Evolutionary conservation across 1,284 basidiomycete species (phyloP), one percentile per base, ranked within the genome.

Genomic region (Rhodotorula sp.): DNA sequence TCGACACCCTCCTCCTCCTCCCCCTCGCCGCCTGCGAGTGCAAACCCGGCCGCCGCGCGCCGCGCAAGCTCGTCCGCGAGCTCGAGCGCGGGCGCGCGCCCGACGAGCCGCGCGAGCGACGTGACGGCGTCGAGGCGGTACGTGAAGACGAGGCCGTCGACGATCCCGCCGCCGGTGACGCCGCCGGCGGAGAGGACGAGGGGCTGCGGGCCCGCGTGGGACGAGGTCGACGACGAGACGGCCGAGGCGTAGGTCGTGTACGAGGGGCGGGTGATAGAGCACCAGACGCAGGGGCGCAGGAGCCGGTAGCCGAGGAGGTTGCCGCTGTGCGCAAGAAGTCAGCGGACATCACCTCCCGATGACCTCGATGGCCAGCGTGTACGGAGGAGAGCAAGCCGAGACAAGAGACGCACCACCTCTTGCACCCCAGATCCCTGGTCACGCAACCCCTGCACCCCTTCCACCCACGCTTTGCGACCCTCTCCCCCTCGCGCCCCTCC

Each of bases 291-390:
- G 14, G 71, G 67, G 13, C 64, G 59, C 9, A 75, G 54, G 34
- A 75, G 55, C 4, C 71, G 71, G 59, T 73, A 73, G 44, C 71
- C 73, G 54, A 75, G 63, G n/a, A 62, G 58, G 46, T 68, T 66
- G n/a, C 73, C 73, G 50, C 73, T 75, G 67, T 1, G 10, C 2
- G 7, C 5, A 41, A 21, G 7, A 3, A 21, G 14, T 4, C 1
- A 14, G 8, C 45, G 5, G 14, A 16, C 25, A 53, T n/a, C 27
- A 60, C 17, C 16, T 2, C 1, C 7, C 7, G 25, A 46, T 27
- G 46, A 5, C 16, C 10, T 1, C 34, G 46, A 7, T 3, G 9
- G 9, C 16, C n/a, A 7, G 19, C 19, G 50, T 0, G 34, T 17
- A 19, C 16, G 41, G 12, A 41, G 41, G 16, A 13, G 42, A 17